Percentiles rank a stretch among this genome's conserved stretches.
These are phyloP conservation scores for Phtheirospermum japonicum DNA, from an alignment of 257 asterid genomes.

Conservation along the genomic window DNA sequence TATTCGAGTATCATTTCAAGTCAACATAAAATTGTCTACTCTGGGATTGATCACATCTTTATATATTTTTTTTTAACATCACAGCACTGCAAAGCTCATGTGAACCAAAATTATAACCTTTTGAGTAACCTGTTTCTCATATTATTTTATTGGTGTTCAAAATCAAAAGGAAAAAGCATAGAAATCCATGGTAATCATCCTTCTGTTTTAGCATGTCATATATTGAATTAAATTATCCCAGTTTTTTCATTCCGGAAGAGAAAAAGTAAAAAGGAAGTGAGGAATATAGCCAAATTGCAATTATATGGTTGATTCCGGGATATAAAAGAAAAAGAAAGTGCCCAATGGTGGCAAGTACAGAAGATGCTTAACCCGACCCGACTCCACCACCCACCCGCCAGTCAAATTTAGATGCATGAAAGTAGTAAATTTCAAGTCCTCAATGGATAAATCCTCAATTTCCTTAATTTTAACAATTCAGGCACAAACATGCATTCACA, in stretches of 20 bases:
- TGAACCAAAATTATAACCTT: not conserved
- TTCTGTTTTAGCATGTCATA: slow-evolving; percentile 12
- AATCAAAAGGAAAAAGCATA: not conserved
- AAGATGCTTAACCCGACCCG: not conserved
- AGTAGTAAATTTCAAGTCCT: not conserved
- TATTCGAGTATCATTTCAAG: too few species aligned
- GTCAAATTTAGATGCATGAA: too few species aligned
- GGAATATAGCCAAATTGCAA: not conserved
- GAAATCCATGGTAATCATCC: slow-evolving; percentile 13
- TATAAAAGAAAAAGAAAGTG: not conserved
- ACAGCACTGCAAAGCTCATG: slow-evolving; percentile 10
- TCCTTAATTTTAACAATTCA: slow-evolving; percentile 2
- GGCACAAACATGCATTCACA: slow-evolving; percentile 8
- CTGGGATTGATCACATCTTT: too few species aligned
- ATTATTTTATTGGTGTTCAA: slow-evolving; percentile 6
- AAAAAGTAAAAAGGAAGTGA: too few species aligned
- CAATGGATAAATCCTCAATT: not conserved
- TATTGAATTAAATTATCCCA: slow-evolving; percentile 15
- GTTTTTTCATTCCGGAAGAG: not conserved
- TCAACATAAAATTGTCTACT: too few species aligned
- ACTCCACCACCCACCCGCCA: too few species aligned
- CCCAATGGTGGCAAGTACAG: slow-evolving; percentile 6
- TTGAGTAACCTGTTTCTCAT: not conserved
- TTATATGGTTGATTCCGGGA: slow-evolving; percentile 9
- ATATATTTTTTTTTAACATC: slow-evolving; percentile 42